Conservation (phyloP, 352 stramenopile genomes). For the Globisporangium nagaii region DNA sequence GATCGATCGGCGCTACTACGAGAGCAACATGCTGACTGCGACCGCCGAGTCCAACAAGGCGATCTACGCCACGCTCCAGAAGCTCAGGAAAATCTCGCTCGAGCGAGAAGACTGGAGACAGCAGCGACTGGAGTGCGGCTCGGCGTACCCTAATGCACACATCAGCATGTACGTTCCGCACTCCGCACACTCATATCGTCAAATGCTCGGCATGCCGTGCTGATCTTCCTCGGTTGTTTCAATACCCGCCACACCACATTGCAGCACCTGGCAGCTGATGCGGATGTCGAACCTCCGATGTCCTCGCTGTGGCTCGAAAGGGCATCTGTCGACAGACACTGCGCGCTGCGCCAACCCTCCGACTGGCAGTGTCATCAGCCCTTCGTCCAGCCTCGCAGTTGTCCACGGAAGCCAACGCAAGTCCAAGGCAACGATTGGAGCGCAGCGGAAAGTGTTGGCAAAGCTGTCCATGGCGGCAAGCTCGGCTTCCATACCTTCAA, state of each 20-base stretch:
- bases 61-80: conserved; percentile 29
- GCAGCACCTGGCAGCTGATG: conserved; percentile 72
- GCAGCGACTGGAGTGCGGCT: conserved; percentile 63
- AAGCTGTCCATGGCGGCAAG: neutral
- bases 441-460: neutral
- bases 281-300: conserved; percentile 66
- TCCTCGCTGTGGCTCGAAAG: conserved; percentile 46
- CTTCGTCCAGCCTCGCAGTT: neutral
- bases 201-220: too few species aligned
- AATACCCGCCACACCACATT: too few species aligned
- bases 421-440: neutral
- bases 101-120: conserved; percentile 70
- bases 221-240: too few species aligned
- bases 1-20: conserved; percentile 57
- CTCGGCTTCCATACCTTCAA: neutral
- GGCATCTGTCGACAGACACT: conserved; percentile 44
- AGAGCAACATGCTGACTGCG: conserved; percentile 45
- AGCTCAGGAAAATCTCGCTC: conserved; percentile 37
- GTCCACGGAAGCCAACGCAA: conserved; percentile 4
- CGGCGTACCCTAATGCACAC: conserved; percentile 58
- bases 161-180: conserved; percentile 58
- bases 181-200: too few species aligned
- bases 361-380: conserved; percentile 3
- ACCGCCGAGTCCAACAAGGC: conserved; percentile 38
- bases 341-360: conserved; percentile 32